Conservation (phyloP, 768 basidiomycete genomes). For the Termitomyces sp. region DNA sequence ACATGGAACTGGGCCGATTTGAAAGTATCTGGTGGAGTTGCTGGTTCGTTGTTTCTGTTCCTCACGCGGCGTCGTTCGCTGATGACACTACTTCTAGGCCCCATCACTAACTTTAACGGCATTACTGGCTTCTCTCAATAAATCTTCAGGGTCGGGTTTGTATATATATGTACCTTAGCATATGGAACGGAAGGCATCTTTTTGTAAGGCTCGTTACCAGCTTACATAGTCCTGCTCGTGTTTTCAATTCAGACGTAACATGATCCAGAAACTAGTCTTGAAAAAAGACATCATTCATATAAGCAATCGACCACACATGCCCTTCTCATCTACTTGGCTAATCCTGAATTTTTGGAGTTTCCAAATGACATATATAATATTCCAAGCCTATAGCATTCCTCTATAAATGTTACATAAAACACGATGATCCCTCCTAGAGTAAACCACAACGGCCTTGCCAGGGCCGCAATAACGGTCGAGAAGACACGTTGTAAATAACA, state of each 20-base stretch:
- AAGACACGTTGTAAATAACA: slow-evolving; percentile 14
- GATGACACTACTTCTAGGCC: slow-evolving; percentile 22
- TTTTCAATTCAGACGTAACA: background rate
- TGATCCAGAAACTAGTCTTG: background rate
- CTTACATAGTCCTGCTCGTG: background rate
- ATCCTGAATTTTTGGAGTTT: too few relatives aligned
- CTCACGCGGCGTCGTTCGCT: background rate
- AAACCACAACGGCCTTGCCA: slow-evolving; percentile 29
- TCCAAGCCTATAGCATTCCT: slow-evolving; percentile 34
- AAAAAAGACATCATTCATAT: background rate
- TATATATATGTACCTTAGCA: background rate
- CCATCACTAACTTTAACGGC: slow-evolving; percentile 30
- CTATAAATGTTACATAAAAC: slow-evolving; percentile 39
- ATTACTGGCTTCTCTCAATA: slow-evolving; percentile 28
- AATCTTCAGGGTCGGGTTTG: background rate
- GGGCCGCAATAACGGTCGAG: slow-evolving; percentile 20
- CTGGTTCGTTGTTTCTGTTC: slow-evolving; percentile 20
- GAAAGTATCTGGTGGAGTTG: slow-evolving; percentile 38
- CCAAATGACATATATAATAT: slow-evolving; percentile 16
- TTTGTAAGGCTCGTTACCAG: background rate
- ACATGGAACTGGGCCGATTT: slow-evolving; percentile 51
- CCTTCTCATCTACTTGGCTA: too few relatives aligned
- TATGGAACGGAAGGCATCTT: background rate
- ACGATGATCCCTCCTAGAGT: slow-evolving; percentile 30
- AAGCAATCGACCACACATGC: too few relatives aligned